Evolutionary conservation across 192 early-diverging fungal species (phyloP).

Genomic region (Backusella mclennaniae): DNA sequence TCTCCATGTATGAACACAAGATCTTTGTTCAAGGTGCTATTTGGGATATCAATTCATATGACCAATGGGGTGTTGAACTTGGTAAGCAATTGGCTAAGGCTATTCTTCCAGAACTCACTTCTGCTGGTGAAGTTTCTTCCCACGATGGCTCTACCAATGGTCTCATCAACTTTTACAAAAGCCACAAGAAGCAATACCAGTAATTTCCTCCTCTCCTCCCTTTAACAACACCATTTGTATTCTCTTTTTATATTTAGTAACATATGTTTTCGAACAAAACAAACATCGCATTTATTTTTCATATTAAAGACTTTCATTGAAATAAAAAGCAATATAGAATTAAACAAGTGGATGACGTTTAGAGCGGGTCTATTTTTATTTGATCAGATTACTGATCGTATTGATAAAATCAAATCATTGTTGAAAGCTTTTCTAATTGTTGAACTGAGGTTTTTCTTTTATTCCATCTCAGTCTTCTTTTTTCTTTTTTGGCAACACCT

Average conservation of each 20-base stretch:
- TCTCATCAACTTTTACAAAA: conserved; percentile 92
- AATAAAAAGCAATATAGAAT: background rate
- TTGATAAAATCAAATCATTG: background rate
- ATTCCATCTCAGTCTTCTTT: background rate
- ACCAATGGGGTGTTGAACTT: conserved; percentile 96
- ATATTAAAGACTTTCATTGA: conserved; percentile 4
- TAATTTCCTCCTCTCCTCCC: background rate
- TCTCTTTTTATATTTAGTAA: background rate
- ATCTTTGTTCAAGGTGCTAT: conserved; percentile 98
- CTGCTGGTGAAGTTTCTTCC: conserved; percentile 49
- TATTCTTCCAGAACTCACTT: conserved; percentile 88
- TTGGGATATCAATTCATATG: conserved; percentile 98
- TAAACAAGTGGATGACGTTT: background rate
- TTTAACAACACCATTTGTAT: background rate
- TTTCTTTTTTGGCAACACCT: background rate
- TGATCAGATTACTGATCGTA: background rate
- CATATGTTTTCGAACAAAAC: conserved; percentile 8
- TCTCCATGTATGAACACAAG: conserved; percentile 99
- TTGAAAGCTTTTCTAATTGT: background rate
- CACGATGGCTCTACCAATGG: conserved; percentile 97
- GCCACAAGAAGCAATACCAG: conserved; percentile 40
- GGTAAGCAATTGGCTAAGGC: conserved; percentile 98
- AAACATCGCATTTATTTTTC: conserved; percentile 9
- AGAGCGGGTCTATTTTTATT: background rate
- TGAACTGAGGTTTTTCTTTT: background rate